These are phyloP conservation scores for Incumbomyces lentus DNA, from an alignment of 2,329 filamentous ascomycete species.

Conservation along the genomic window DNA sequence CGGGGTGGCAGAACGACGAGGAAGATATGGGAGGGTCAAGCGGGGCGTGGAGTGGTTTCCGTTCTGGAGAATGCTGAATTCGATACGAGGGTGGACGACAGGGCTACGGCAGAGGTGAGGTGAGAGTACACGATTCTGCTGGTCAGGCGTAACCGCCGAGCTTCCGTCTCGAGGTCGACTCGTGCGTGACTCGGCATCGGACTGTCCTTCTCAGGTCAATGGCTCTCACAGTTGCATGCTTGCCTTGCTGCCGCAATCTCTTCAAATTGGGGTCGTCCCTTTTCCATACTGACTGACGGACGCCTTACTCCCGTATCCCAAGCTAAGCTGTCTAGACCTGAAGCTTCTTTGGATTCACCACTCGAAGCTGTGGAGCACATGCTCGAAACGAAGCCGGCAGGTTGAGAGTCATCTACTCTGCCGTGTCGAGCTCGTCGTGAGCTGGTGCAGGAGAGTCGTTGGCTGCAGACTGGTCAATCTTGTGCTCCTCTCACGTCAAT, in stretches of 20 bases:
- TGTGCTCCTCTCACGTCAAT: slow-evolving; percentile 7
- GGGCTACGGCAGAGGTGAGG: background rate
- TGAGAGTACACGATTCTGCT: background rate
- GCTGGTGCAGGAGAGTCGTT: slow-evolving; percentile 66
- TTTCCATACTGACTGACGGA: background rate
- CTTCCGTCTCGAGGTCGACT: slow-evolving; percentile 6
- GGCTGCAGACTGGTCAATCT: slow-evolving; percentile 2
- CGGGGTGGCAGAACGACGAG: background rate
- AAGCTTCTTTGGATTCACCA: background rate
- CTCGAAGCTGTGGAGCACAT: background rate
- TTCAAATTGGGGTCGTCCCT: background rate
- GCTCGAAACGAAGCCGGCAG: background rate
- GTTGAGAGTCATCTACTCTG: slow-evolving; percentile 48
- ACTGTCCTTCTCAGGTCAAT: slow-evolving; percentile 6
- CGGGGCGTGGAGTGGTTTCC: background rate
- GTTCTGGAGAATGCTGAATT: background rate
- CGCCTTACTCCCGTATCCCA: background rate
- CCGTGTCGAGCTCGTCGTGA: slow-evolving; percentile 92
- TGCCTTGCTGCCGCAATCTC: background rate
- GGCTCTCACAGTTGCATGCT: background rate
- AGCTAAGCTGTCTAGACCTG: background rate
- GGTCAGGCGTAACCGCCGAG: background rate
- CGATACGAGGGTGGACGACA: background rate
- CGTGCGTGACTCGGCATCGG: slow-evolving; percentile 3
- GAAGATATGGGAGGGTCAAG: background rate